These are phyloP conservation scores for Fragaria ananassa DNA, from an alignment of 306 rosid genomes.

Conservation along the genomic window DNA sequence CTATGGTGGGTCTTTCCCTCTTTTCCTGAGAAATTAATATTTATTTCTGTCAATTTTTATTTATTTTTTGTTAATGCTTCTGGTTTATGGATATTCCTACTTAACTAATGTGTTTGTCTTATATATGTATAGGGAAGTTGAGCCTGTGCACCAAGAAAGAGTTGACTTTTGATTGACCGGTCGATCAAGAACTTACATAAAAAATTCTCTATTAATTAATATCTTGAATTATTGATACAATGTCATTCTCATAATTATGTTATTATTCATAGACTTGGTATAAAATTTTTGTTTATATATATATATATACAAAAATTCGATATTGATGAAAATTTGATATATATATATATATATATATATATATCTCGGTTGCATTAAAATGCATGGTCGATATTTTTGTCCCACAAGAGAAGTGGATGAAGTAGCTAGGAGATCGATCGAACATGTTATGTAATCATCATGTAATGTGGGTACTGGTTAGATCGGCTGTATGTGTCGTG, in stretches of 20 bases:
- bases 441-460: neutral
- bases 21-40: neutral
- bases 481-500: constrained; percentile 24
- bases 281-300: no score
- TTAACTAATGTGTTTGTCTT: constrained; percentile 8
- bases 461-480: neutral
- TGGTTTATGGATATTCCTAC: neutral
- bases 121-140: neutral
- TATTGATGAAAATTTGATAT: no score
- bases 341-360: no score
- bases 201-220: neutral
- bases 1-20: constrained; percentile 21
- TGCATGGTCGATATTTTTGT: neutral
- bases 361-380: no score
- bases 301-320: no score
- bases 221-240: neutral
- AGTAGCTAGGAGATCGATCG: neutral
- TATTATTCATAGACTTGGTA: no score
- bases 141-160: constrained; percentile 16
- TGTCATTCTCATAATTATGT: neutral
- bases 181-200: neutral
- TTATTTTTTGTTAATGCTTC: neutral
- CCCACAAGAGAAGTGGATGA: neutral
- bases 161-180: constrained; percentile 20
- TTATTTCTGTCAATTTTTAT: neutral